Base-by-base conservation (phyloP, 345 rosid species). In the Eutrema heterophyllum region DNA sequence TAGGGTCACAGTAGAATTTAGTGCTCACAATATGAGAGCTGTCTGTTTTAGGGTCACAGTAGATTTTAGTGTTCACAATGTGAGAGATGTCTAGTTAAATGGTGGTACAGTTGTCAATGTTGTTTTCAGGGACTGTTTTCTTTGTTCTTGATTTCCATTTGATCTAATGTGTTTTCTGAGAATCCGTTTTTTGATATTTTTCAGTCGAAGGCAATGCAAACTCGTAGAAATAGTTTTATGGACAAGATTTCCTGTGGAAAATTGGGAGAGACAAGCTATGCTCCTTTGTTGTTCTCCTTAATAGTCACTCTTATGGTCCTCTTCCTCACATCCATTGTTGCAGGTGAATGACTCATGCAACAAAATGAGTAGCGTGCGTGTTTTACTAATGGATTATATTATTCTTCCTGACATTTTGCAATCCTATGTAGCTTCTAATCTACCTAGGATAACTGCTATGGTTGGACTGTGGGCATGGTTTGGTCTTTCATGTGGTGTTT, bases 381-480 rank as follows among this genome's bases (percentile, higher is more conserved):
- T 55, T 69, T 55, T 72, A 55, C 51, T 49, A 56, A 45, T 38
- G 12, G 5, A 15, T 64, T 57, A 57, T 43, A 70, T 39, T 2
- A 29, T 70, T 68, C 26, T 10, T 49, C 48, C 71, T 77, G 67
- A 64, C 35, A 49, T 50, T 48, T 85, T 73, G 36, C 59, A 70
- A 44, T 70, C 75, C 32, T 60, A 30, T 61, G 68, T 74, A 95
- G 98, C 93, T 78, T 81, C 94, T 43, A 81, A 75, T 82, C 87
- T 95, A 79, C 83, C 99, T 36, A 90, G 83, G 83, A 81, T 92
- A 61, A 92, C 98, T 78, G 97, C 98, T 70, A 76, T 67, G 85
- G 80, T 84, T 83, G 99, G 93, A 66, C 80, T 92, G 60, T 92
- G 97, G 97, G 90, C 87, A 51, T 88, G 96, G 88, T 74, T 74